phyloP scores from a whole-genome alignment of 345 rosid genomes.

The Brassica napus region Da-Ae NC_063446.1:72235001-72235500 shows the following conservation, averaged over 20 bases:
- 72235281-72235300: slow-evolving; percentile 88
- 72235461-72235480: background rate
- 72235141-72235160: slow-evolving; percentile 73
- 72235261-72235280: slow-evolving; percentile 69
- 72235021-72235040: slow-evolving; percentile 68
- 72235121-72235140: slow-evolving; percentile 49
- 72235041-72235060: slow-evolving; percentile 77
- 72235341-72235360: slow-evolving; percentile 89
- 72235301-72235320: slow-evolving; percentile 93
- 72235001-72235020: slow-evolving; percentile 65
- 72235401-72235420: slow-evolving; percentile 83
- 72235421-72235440: slow-evolving; percentile 67
- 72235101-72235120: slow-evolving; percentile 70
- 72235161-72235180: slow-evolving; percentile 82
- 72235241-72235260: slow-evolving; percentile 88
- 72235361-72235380: slow-evolving; percentile 97
- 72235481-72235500: background rate
- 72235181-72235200: slow-evolving; percentile 60
- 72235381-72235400: slow-evolving; percentile 89
- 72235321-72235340: slow-evolving; percentile 95
- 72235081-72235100: slow-evolving; percentile 55
- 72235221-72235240: slow-evolving; percentile 93
- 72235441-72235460: background rate
- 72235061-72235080: slow-evolving; percentile 87
- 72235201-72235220: slow-evolving; percentile 78